A percentile compares a stretch with the other conserved stretches of the same genome.
phyloP scores from a whole-genome alignment of 2,329 filamentous ascomycete genomes.

The Colletotrichum chlorophyti region DNA sequence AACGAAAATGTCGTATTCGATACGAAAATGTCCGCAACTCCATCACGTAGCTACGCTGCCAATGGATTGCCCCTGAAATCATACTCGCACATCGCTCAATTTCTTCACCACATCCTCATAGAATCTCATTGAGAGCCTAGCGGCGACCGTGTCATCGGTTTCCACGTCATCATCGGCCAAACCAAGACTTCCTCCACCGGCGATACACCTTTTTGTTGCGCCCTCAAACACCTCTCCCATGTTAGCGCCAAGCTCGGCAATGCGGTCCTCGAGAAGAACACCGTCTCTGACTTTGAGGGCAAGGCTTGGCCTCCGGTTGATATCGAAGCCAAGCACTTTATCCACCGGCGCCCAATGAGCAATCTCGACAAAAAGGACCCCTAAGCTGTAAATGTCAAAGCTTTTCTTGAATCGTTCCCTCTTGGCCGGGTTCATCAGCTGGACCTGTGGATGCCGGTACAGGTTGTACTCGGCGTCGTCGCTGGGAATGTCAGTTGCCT shows the following conservation, averaged over 20 bases:
- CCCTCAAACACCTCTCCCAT: slow-evolving; percentile 49
- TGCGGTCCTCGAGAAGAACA: slow-evolving; percentile 38
- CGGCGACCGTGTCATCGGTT: slow-evolving; percentile 46
- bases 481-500: slow-evolving; percentile 56
- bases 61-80: too few relatives aligned
- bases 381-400: slow-evolving; percentile 60
- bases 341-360: slow-evolving; percentile 59
- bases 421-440: slow-evolving; percentile 41
- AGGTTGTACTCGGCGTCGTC: slow-evolving; percentile 53
- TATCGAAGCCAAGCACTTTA: slow-evolving; percentile 46
- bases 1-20: too few relatives aligned
- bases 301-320: slow-evolving; percentile 43
- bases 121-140: slow-evolving; percentile 46
- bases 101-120: slow-evolving; percentile 53
- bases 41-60: too few relatives aligned
- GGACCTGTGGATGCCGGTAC: slow-evolving; percentile 56
- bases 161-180: slow-evolving; percentile 46
- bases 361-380: slow-evolving; percentile 59
- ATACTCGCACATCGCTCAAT: slow-evolving; percentile 45
- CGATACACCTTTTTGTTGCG: slow-evolving; percentile 44
- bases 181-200: slow-evolving; percentile 44
- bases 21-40: too few relatives aligned
- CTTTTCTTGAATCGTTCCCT: slow-evolving; percentile 52
- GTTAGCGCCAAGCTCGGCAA: slow-evolving; percentile 42
- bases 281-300: slow-evolving; percentile 43